Evolutionary conservation across 2,329 filamentous ascomycete species (phyloP).

Genomic region (Sporothrix humicola): DNA sequence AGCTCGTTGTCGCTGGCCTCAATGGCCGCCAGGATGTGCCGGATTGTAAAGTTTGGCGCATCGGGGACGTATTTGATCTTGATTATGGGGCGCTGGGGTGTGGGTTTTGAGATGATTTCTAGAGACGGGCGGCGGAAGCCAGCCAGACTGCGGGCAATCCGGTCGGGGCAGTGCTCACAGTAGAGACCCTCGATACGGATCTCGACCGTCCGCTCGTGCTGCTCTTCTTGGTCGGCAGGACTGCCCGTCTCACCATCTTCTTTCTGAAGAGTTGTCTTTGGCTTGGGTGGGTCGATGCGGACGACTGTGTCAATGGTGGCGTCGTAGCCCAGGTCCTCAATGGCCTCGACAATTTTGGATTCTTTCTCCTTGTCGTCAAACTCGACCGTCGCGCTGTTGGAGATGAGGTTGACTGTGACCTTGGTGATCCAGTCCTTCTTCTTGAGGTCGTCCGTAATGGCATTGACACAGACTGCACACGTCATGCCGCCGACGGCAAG

Average conservation of each 20-base stretch:
- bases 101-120: constrained; percentile 60
- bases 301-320: constrained; percentile 61
- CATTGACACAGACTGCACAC: constrained; percentile 70
- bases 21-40: constrained; percentile 73
- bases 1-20: constrained; percentile 69
- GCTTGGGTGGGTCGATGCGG: constrained; percentile 45
- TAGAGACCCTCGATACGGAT: constrained; percentile 75
- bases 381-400: constrained; percentile 68
- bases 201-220: constrained; percentile 61
- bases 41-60: constrained; percentile 73
- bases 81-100: constrained; percentile 68
- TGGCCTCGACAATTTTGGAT: constrained; percentile 57
- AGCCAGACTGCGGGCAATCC: constrained; percentile 60
- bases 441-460: constrained; percentile 64
- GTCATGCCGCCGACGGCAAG: constrained; percentile 75
- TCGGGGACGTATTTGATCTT: constrained; percentile 73
- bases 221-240: not conserved
- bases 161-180: constrained; percentile 71
- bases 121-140: constrained; percentile 58
- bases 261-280: constrained; percentile 22
- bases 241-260: not conserved
- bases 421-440: constrained; percentile 64
- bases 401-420: constrained; percentile 67
- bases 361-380: constrained; percentile 56
- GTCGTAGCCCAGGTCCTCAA: constrained; percentile 70